Conservation (phyloP, 257 asterid species). For the Solanum corneliomulleri region DNA sequence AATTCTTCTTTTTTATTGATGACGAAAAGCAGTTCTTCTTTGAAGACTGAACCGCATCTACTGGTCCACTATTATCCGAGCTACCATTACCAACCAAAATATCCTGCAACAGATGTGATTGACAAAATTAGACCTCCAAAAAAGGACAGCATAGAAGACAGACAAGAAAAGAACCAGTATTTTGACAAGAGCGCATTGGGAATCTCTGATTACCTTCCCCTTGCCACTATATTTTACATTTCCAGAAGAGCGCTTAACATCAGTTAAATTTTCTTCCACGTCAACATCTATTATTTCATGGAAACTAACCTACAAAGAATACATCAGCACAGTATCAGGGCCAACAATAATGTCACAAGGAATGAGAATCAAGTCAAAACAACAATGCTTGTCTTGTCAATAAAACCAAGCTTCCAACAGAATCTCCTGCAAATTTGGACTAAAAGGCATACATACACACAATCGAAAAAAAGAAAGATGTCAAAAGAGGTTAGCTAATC, state of each 20-base stretch:
- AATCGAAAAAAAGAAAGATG: not conserved
- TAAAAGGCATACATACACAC: not conserved
- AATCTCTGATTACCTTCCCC: slow-evolving; percentile 46
- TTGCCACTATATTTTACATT: slow-evolving; percentile 32
- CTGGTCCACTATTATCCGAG: slow-evolving; percentile 7
- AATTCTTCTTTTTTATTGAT: slow-evolving; percentile 12
- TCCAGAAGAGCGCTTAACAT: slow-evolving; percentile 16
- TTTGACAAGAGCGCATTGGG: not conserved
- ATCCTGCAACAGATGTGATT: slow-evolving; percentile 20
- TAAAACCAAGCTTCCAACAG: not conserved
- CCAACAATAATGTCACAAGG: not conserved
- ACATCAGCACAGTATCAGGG: not conserved
- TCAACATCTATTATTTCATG: slow-evolving; percentile 76
- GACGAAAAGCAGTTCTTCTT: slow-evolving; percentile 14
- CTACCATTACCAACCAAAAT: slow-evolving; percentile 10
- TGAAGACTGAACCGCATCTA: slow-evolving; percentile 11
- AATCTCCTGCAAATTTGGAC: not conserved
- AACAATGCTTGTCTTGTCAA: not conserved
- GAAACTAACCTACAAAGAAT: slow-evolving; percentile 35
- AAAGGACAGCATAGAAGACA: not conserved
- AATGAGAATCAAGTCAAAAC: not conserved
- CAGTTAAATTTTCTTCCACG: slow-evolving; percentile 44
- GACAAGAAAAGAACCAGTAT: not conserved
- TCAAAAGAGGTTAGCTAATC: not conserved
- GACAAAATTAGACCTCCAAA: not conserved